Evolutionary conservation across 495 filamentous ascomycete species (phyloP), one percentile per base, ranked within the genome.

Genomic region (Penicillium cosmopolitanum): DNA sequence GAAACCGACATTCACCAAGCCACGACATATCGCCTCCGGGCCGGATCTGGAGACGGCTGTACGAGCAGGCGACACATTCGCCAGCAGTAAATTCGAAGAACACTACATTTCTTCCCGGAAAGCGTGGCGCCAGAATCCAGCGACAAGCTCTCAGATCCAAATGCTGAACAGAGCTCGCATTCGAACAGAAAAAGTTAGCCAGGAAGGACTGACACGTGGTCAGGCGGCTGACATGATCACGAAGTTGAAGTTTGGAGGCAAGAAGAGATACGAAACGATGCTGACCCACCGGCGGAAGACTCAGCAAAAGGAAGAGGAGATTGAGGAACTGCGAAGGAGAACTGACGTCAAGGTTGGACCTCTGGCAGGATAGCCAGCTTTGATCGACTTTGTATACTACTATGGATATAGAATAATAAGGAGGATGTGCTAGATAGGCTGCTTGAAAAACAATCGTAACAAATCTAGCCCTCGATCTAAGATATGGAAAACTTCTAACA

Each of bases 221-320:
- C 83, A 85, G 65, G 96, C 95, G 34, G 82, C 82, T 18, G 95
- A 98, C 75, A 92, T 97, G 84, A 96, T 98, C 59, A 96, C 90
- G 2, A 96, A 96, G 68, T 64, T 97, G 57, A 92, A 87, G 63
- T 87, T 91, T 69, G 95, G 95, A 0, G 90, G 89, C 10, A 85
- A 85, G 64, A 89, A 89, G 11, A 80, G 84, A 38, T 94, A 89
- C 64, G 82, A 67, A 80, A 77, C 74, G 16, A 81, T 60, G 23
- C 57, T 60, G 28, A 76, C 75, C 56, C 68, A 67, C 55, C 71
- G 79, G 56, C 78, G 70, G 59, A 69, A 73, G 50, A 66, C 52
- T 35, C 56, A 67, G 34, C 51, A 54, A 21, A 60, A 69, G 76
- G 48, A 79, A 74, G 42, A 67, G 55, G 47, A 60, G 64, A 35